Conservation (phyloP, 352 stramenopile genomes). For the Pilasporangium apinafurcum region DNA sequence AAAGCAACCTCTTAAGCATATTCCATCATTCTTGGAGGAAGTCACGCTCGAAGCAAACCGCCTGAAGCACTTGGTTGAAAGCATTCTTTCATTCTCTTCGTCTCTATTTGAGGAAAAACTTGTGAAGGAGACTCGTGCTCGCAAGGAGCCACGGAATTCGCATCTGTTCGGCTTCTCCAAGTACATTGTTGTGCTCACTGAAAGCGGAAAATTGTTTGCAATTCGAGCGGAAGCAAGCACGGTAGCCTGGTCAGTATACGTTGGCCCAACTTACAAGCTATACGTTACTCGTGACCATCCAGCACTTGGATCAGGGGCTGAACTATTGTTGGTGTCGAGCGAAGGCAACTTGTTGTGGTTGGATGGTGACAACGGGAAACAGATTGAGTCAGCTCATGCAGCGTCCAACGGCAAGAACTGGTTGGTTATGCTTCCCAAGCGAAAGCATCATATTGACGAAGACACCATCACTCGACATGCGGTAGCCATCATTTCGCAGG, state of each 20-base stretch:
- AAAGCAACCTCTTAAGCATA: slow-evolving; percentile 60
- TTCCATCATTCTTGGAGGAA: slow-evolving; percentile 71
- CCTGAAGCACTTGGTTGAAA: slow-evolving; percentile 41
- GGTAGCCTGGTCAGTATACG: slow-evolving; percentile 63
- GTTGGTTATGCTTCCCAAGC: slow-evolving; percentile 70
- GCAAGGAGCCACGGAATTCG: slow-evolving; percentile 53
- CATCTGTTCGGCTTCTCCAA: slow-evolving; percentile 84
- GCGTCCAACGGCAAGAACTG: slow-evolving; percentile 14
- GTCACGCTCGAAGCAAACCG: slow-evolving; percentile 50
- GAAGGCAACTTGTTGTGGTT: slow-evolving; percentile 59
- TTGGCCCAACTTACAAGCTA: slow-evolving; percentile 63
- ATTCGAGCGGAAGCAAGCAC: slow-evolving; percentile 70
- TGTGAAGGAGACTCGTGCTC: slow-evolving; percentile 19
- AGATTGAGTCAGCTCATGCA: slow-evolving; percentile 28
- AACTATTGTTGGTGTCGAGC: slow-evolving; percentile 64
- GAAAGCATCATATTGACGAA: slow-evolving; percentile 63
- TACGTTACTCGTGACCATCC: slow-evolving; percentile 77
- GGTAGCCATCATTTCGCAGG: slow-evolving; percentile 47
- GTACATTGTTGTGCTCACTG: slow-evolving; percentile 66
- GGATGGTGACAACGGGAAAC: slow-evolving; percentile 54
- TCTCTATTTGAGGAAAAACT: slow-evolving; percentile 41
- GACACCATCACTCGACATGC: slow-evolving; percentile 42
- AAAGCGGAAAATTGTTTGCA: slow-evolving; percentile 76
- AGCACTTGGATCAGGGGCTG: slow-evolving; percentile 56
- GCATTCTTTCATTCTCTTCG: slow-evolving; percentile 35